A percentile compares a stretch with the other conserved stretches of the same genome.
Conservation (phyloP, 768 basidiomycete genomes). For the Tylopilus plumbeoviolaceoides region DNA sequence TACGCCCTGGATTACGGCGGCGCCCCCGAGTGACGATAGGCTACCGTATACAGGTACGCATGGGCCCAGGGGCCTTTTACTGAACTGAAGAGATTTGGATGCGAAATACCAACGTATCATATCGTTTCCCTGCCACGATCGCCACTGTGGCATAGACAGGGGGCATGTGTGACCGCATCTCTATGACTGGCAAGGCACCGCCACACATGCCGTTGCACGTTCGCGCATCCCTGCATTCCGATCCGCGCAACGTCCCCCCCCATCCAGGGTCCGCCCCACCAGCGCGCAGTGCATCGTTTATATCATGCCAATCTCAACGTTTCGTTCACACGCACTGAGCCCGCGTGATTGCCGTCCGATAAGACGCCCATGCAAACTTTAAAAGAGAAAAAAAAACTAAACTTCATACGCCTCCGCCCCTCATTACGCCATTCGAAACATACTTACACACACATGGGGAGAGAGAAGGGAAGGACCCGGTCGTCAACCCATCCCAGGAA, state of each 20-base stretch:
- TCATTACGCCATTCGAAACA: not conserved
- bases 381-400: not conserved
- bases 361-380: constrained; percentile 1
- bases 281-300: too few species aligned
- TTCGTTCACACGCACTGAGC: not conserved
- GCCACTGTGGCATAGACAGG: too few species aligned
- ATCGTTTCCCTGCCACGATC: too few species aligned
- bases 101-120: too few species aligned
- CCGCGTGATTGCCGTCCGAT: not conserved
- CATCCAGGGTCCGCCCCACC: not conserved
- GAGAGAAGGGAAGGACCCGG: not conserved
- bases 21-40: not conserved
- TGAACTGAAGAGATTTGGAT: too few species aligned
- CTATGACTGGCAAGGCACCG: not conserved
- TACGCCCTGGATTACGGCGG: not conserved
- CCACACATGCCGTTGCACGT: not conserved
- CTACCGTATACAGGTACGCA: not conserved
- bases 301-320: too few species aligned
- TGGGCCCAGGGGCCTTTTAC: too few species aligned
- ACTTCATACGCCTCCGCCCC: not conserved
- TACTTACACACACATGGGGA: not conserved
- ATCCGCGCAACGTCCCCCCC: not conserved
- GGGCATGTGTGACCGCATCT: too few species aligned
- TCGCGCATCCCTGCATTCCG: too few species aligned
- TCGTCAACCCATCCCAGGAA: not conserved